Evolutionary conservation across 1,284 basidiomycete species (phyloP).

Genomic region (Schizophyllum commune): DNA sequence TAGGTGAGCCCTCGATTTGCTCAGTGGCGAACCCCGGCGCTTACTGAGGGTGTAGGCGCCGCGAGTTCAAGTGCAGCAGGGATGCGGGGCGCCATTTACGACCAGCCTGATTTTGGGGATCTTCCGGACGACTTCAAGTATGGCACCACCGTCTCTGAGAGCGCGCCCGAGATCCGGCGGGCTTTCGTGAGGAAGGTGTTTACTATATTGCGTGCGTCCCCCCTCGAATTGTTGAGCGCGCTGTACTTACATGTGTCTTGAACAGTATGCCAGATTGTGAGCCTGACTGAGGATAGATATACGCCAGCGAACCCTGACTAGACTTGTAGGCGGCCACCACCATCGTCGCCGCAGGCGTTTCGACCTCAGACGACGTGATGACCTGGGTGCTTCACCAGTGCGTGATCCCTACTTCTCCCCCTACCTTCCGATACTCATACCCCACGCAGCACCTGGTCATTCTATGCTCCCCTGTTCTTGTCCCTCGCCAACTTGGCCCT

Average conservation of each 20-base stretch:
- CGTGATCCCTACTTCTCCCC: constrained; percentile 11
- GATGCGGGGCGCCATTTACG: constrained; percentile 43
- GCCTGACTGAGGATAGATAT: not conserved
- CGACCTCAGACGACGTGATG: constrained; percentile 47
- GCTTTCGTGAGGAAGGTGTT: constrained; percentile 80
- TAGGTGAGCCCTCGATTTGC: too few species aligned
- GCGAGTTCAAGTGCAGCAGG: constrained; percentile 36
- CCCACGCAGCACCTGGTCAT: constrained; percentile 52
- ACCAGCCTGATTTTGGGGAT: constrained; percentile 64
- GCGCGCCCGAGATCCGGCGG: constrained; percentile 59
- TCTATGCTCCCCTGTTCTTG: constrained; percentile 70
- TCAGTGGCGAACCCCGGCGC: too few species aligned
- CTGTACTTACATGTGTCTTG: constrained; percentile 3
- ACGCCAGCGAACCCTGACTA: not conserved
- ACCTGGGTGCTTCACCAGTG: constrained; percentile 68
- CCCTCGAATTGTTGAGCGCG: not conserved
- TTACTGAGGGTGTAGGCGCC: too few species aligned
- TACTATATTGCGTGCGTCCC: constrained; percentile 61
- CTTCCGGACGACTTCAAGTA: constrained; percentile 86
- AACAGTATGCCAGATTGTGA: constrained; percentile 11
- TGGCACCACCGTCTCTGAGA: constrained; percentile 69
- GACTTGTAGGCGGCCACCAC: constrained; percentile 53
- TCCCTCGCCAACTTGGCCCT: constrained; percentile 70
- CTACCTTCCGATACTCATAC: constrained; percentile 1
- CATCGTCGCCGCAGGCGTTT: constrained; percentile 59